These are phyloP conservation scores for Penicillium coprophilum DNA, from an alignment of 495 filamentous ascomycete genomes.

Conservation along the genomic window DNA sequence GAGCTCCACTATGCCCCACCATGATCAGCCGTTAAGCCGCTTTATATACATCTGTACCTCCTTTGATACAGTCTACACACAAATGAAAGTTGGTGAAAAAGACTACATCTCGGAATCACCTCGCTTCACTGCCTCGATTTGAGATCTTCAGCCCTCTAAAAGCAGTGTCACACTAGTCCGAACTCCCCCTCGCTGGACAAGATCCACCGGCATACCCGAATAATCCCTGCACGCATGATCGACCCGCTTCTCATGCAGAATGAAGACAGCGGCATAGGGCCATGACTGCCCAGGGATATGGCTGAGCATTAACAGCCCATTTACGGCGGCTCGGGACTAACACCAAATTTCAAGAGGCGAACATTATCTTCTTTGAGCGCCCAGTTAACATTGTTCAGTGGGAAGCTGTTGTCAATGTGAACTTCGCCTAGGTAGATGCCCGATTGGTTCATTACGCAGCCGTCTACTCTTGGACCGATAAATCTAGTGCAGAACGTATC, in stretches of 20 bases:
- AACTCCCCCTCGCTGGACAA: neutral
- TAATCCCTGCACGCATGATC: neutral
- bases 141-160: neutral
- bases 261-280: neutral
- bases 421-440: too few species aligned
- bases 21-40: neutral
- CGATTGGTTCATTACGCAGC: too few species aligned
- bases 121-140: neutral
- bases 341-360: neutral
- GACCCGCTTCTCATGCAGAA: neutral
- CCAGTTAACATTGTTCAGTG: neutral
- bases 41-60: too few species aligned
- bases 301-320: neutral
- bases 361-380: neutral
- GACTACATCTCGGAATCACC: neutral
- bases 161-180: neutral
- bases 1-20: slow-evolving; percentile 4
- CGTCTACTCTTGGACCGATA: too few species aligned
- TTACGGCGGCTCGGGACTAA: neutral
- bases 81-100: neutral
- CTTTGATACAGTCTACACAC: neutral
- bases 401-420: too few species aligned
- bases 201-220: neutral
- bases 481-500: too few species aligned
- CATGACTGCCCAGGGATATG: neutral